Evolutionary conservation across 306 rosid species (phyloP), one percentile per base, ranked within the genome.

Genomic region (Acacia crassicarpa): DNA sequence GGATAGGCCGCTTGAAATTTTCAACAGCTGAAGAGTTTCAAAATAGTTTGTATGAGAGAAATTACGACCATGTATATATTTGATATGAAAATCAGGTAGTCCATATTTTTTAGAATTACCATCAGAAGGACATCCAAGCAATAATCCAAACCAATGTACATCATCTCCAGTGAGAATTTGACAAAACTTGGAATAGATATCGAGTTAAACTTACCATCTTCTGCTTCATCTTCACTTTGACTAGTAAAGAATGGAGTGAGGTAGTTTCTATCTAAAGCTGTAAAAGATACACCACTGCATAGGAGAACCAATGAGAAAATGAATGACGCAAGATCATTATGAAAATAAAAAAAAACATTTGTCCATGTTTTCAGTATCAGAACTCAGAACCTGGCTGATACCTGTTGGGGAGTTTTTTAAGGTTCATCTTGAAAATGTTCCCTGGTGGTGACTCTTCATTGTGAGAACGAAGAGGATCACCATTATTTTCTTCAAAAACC

Each of bases 221-320:
- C 88, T 72, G 81, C 97, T 9, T 92, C 97, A 71, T 95, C 96
- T 83, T 96, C 99, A 86, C 83, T 93, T 74, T 94, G 91, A 88
- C 92, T 92, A 38, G 98, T 95, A 84, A 95, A 95, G 91, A 95
- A 95, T 67, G 98, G 98, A 73, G 99, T 95, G 51, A 95, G 97
- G 82, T 89, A 95, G 84, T 95, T 95, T 82, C 87, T 92, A 91
- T 95, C 98, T 68, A 95, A 77, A 43, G 97, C 97, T 2, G 98
- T 89, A 84, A 95, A 95, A 41, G 98, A 92, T 4, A 88, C 88
- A 22, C 98, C 89, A 81, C 99, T 95, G 94, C 86, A 84, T 77
- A 41, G 65, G 77, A 78, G 51, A 51, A 82, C 69, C 56, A 65
- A 80, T 77, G 77, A 70, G 38, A 46, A 38, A 66, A 49, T 51